These are phyloP conservation scores for Coprinopsis marcescibilis DNA, from an alignment of 768 basidiomycete species.

Conservation along the genomic window DNA sequence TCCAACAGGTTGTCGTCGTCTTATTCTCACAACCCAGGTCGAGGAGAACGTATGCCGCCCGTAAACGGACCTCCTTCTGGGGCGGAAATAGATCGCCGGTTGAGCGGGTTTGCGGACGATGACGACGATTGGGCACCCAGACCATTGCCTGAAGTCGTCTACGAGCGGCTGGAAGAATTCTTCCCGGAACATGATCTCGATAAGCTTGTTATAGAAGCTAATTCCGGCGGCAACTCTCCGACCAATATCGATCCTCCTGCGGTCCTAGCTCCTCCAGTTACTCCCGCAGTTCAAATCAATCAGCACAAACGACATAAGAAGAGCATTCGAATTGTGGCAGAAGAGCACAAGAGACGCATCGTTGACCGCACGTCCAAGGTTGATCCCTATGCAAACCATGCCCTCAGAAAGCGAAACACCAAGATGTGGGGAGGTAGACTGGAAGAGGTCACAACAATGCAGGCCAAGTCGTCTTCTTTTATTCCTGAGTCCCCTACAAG, in stretches of 20 bases:
- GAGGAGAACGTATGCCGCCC: too few relatives aligned
- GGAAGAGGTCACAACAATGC: conserved; percentile 85
- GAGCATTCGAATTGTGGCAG: conserved; percentile 88
- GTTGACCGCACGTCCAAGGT: conserved; percentile 59
- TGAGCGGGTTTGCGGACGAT: conserved; percentile 57
- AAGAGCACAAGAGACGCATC: conserved; percentile 75
- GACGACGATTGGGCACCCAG: conserved; percentile 84
- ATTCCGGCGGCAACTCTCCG: conserved; percentile 74
- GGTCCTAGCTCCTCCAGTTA: conserved; percentile 30
- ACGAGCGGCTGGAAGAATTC: conserved; percentile 87
- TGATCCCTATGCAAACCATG: conserved; percentile 39
- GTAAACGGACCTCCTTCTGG: not conserved
- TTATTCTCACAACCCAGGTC: too few relatives aligned
- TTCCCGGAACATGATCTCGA: conserved; percentile 97
- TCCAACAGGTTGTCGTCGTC: not conserved
- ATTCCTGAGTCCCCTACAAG: conserved; percentile 58
- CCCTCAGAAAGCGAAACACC: conserved; percentile 75
- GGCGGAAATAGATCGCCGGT: conserved; percentile 25
- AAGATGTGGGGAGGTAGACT: conserved; percentile 93
- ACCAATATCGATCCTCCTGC: conserved; percentile 50
- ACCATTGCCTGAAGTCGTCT: conserved; percentile 88
- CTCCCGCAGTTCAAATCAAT: conserved; percentile 8
- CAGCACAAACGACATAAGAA: conserved; percentile 58
- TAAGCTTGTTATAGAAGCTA: conserved; percentile 88
- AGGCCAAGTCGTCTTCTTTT: conserved; percentile 43